Conservation (phyloP, 2,329 filamentous ascomycete species). For the Ciborinia camelliae region DNA sequence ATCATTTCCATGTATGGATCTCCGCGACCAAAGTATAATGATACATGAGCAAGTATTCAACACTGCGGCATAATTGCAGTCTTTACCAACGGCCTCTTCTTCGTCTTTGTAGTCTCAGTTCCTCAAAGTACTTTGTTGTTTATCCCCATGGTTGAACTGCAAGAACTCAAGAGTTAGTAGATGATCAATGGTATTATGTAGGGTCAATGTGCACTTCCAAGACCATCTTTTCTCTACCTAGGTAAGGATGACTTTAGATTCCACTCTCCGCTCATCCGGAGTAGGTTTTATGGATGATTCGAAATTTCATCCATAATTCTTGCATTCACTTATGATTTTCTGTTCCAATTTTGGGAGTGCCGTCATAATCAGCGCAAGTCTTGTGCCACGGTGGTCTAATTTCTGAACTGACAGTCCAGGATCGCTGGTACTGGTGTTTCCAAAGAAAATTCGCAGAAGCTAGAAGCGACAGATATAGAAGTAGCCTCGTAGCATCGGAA, state of each 20-base stretch:
- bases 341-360: not conserved
- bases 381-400: too few relatives aligned
- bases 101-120: too few relatives aligned
- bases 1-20: too few relatives aligned
- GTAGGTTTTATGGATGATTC: not conserved
- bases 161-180: not conserved
- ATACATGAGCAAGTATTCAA: not conserved
- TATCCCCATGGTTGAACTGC: not conserved
- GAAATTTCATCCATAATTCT: not conserved
- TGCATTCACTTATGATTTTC: not conserved
- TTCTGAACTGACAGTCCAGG: not conserved
- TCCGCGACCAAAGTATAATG: too few relatives aligned
- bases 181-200: not conserved
- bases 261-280: too few relatives aligned
- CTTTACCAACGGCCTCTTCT: not conserved
- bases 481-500: too few relatives aligned
- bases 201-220: not conserved
- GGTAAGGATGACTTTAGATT: too few relatives aligned
- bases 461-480: too few relatives aligned
- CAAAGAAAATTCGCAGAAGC: not conserved
- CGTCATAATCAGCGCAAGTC: not conserved
- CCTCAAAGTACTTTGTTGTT: too few relatives aligned
- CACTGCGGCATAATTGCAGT: not conserved
- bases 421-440: not conserved
- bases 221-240: too few relatives aligned